These are phyloP conservation scores for Zalaria sp. DNA, from an alignment of 2,329 filamentous ascomycete species.

Conservation along the genomic window DNA sequence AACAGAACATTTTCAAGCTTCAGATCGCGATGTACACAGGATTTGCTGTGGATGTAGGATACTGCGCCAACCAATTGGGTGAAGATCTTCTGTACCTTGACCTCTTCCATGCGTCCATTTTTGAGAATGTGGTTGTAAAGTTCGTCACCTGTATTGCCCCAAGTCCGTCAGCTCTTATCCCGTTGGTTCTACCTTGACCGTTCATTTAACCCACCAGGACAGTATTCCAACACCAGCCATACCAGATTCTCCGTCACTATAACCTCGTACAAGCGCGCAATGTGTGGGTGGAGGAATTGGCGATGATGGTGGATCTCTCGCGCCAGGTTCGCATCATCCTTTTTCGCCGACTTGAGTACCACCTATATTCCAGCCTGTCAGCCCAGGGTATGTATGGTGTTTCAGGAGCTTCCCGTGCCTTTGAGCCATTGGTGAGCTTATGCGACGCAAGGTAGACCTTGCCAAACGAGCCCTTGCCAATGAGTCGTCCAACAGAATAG, in stretches of 20 bases:
- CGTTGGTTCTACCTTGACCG: not conserved
- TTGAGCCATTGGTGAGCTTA: conserved; percentile 96
- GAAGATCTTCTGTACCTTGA: conserved; percentile 91
- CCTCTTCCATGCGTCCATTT: conserved; percentile 67
- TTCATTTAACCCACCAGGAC: conserved; percentile 49
- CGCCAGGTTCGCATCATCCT: conserved; percentile 87
- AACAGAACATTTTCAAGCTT: conserved; percentile 95
- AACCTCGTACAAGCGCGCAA: conserved; percentile 91
- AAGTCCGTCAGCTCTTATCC: conserved; percentile 12
- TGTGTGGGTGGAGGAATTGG: conserved; percentile 95
- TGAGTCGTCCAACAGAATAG: conserved; percentile 79
- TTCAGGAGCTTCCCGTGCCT: conserved; percentile 41
- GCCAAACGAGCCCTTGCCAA: conserved; percentile 95
- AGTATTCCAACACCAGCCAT: conserved; percentile 95
- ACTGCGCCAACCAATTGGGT: conserved; percentile 91
- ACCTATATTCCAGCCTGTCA: conserved; percentile 42
- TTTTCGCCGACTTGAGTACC: conserved; percentile 94
- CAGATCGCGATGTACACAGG: conserved; percentile 89
- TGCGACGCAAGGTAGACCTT: conserved; percentile 94
- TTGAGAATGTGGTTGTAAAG: conserved; percentile 90
- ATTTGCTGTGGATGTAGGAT: conserved; percentile 85
- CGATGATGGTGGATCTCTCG: conserved; percentile 97
- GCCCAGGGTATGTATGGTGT: not conserved
- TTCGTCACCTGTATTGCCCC: conserved; percentile 58
- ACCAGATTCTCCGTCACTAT: conserved; percentile 92